Evolutionary conservation across 164 flowering plant species (phyloP).

Genomic region (Vitis rupestris): DNA sequence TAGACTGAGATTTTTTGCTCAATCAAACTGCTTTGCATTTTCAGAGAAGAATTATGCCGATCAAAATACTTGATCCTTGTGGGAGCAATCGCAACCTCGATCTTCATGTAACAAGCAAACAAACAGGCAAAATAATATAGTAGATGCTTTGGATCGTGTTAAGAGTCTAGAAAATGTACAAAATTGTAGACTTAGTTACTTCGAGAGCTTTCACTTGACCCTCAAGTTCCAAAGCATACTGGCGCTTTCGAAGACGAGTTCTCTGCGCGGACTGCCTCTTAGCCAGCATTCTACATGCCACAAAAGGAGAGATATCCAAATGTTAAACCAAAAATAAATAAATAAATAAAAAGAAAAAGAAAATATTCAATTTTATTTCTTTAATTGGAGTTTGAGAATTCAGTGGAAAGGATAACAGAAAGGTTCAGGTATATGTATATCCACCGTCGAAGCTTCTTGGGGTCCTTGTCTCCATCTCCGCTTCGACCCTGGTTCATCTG

Average conservation of each 20-base stretch:
- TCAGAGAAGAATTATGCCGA: slow-evolving; percentile 7
- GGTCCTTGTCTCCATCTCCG: slow-evolving; percentile 12
- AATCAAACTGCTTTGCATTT: slow-evolving; percentile 7
- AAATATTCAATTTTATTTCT: too few relatives aligned
- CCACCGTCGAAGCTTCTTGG: slow-evolving; percentile 16
- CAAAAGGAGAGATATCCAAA: too few relatives aligned
- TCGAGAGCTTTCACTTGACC: slow-evolving; percentile 18
- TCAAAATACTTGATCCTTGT: slow-evolving; percentile 10
- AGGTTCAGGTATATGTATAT: too few relatives aligned
- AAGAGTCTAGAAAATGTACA: background rate
- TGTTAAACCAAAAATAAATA: background rate
- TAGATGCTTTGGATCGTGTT: too few relatives aligned
- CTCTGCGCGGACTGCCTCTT: slow-evolving; percentile 26
- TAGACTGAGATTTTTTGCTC: slow-evolving; percentile 5
- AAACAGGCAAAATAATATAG: too few relatives aligned
- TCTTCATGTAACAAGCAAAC: background rate
- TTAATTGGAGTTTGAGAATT: too few relatives aligned
- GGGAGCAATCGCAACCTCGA: slow-evolving; percentile 1
- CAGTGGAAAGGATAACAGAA: too few relatives aligned
- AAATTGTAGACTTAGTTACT: slow-evolving; percentile 3
- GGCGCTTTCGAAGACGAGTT: slow-evolving; percentile 20
- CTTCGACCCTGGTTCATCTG: background rate
- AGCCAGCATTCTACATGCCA: slow-evolving; percentile 14
- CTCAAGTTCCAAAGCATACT: slow-evolving; percentile 21
- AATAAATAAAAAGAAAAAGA: background rate